Evolutionary conservation across 345 rosid genomes (phyloP).

Genomic region (Acer campestre): DNA sequence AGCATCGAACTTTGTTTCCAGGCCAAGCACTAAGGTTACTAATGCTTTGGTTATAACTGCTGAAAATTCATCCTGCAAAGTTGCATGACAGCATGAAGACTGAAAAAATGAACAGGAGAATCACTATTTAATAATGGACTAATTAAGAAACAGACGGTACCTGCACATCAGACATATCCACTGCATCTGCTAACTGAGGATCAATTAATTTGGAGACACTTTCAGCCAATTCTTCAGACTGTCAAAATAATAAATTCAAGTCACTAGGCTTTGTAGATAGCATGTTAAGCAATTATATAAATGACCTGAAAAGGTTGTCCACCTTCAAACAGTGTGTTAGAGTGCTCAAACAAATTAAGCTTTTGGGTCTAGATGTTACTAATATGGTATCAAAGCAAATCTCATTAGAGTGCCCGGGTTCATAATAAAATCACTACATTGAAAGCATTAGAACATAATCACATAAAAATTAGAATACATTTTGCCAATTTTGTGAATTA

Average conservation of each 20-base stretch:
- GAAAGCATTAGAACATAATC: background rate
- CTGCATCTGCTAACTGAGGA: constrained; percentile 78
- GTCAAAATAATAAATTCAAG: constrained; percentile 35
- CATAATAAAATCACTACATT: no score
- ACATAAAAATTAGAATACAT: background rate
- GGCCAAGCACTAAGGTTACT: constrained; percentile 86
- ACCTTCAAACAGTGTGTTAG: background rate
- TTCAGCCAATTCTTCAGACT: constrained; percentile 97
- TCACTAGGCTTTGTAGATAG: constrained; percentile 18
- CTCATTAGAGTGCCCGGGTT: no score
- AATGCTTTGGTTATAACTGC: constrained; percentile 89
- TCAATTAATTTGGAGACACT: constrained; percentile 90
- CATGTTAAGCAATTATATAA: background rate
- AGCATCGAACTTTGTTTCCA: constrained; percentile 92
- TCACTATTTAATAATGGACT: constrained; percentile 3
- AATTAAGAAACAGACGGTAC: constrained; percentile 39
- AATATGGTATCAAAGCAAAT: background rate
- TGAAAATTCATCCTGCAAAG: constrained; percentile 91
- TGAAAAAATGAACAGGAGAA: constrained; percentile 26
- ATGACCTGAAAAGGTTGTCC: background rate
- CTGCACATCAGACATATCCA: constrained; percentile 91
- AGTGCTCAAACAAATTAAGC: background rate
- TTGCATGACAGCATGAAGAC: constrained; percentile 23
- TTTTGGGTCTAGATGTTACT: background rate
- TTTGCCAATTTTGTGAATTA: no score